Base-by-base conservation (phyloP, 2,329 filamentous ascomycete species). In the Apiospora malaysiana region DNA sequence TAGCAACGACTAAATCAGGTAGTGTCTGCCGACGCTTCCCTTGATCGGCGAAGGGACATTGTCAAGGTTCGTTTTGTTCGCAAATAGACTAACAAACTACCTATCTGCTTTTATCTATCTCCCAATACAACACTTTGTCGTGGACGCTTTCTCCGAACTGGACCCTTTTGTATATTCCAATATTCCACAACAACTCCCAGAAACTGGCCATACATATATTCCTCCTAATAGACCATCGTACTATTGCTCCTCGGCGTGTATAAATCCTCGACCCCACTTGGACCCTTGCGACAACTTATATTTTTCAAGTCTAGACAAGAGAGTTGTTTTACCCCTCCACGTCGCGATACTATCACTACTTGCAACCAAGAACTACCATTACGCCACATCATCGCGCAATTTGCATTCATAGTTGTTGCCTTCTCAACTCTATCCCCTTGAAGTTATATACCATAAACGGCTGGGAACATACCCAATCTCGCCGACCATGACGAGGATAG, bases 401-500 rank as follows among this genome's bases (percentile, higher is more conserved):
- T 21, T 37, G 5, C 27, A 10, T 21, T 59, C 2, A 45, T 45
- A 45, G 27, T 59, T 16, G 2, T 21, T 59, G 27, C 25, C 6
- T 21, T 59, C 2, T 9, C 51, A 40, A 40, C 56, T 23, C 14
- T 40, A 21, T 63, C 40, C 18, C 4, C 32, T n/a, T 21, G 32
- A 40, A 23, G 12, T 4, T n/a, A 12, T 40, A 23, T 63, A 40
- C 56, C 27, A 40, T 14, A 12, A 2, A n/a, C 32, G 56, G 9
- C 32, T 4, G 56, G 21, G 21, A 37, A 23, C 18, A n/a, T 40
- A n/a, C 56, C n/a, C 9, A 63, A 40, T 14, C 56, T 32, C 56
- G 32, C 9, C 56, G 56, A 63, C 56, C 56, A 91, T 88, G 86
- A 94, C 94, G 85, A 94, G 94, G 85, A 86, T 97, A 79, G 88